Evolutionary conservation across 1,139 yeast genomes (phyloP), one percentile per base, ranked within the genome.

Genomic region (Hanseniaspora uvarum): DNA sequence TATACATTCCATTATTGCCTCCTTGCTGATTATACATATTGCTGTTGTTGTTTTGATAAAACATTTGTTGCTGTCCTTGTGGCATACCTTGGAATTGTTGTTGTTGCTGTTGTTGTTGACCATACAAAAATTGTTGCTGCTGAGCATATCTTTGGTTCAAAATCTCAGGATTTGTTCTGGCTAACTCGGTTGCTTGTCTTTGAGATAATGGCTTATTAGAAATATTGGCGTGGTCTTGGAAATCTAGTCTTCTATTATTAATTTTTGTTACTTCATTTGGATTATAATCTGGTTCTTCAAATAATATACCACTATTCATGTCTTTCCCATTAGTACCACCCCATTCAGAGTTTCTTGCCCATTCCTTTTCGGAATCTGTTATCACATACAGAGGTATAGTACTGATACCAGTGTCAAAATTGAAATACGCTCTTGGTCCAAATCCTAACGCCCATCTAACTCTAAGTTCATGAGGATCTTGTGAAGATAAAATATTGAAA

Each of bases 401-500:
- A 55, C 95, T 84, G 45, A 83, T 76, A 58, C 98, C 98, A 57
- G 83, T 83, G 65, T 84, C 92, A 68, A 92, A 92, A 68, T 92
- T 94, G 68, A 96, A 87, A 72, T 97, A 89, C 67, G 92, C 97
- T 73, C 98, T 81, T 53, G 98, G 98, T 4, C 98, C 98, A 65
- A 86, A 92, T 1, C 98, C 98, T 59, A 92, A 97, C 60, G 97
- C 98, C 98, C 98, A 92, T 65, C 96, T 78, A 10, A 94, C 86
- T 71, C 92, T 86, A 65, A 80, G 78, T 51, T 76, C 81, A 31
- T 50, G 48, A 1, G 33, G 53, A 18, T 50, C 53, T 60, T 72
- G 77, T 64, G 73, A 65, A 5, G 83, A 82, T 52, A 73, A 73
- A 57, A 74, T 72, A 59, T 74, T 74, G 59, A 75, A 81, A 69